Evolutionary conservation across 768 basidiomycete species (phyloP), one percentile per base, ranked within the genome.

Genomic region (Solioccasus polychromus): DNA sequence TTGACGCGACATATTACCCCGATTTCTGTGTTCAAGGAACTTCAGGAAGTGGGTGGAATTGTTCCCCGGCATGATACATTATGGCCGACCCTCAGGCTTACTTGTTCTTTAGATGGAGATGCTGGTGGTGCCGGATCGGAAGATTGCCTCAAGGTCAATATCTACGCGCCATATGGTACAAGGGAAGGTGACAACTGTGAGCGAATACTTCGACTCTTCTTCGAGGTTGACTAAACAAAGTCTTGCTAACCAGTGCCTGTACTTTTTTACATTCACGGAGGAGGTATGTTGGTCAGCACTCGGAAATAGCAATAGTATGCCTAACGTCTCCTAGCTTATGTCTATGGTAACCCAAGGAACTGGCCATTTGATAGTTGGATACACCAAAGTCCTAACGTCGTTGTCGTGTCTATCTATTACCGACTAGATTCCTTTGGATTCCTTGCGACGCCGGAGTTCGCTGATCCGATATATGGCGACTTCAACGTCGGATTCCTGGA

Each of bases 341-440:
- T 75, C 19, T 78, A 58, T 51, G 80, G 83, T 5, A 85, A 83
- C 57, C 82, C 81, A 1, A 69, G 68, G 1, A 81, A 78, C 58
- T 85, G 79, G 79, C 80, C 83, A 2, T 84, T 83, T 55, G 75
- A 83, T 53, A 67, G 72, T 52, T 85, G 81, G 82, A 66, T 85
- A 41, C 66, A 82, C 35, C 82, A 83, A 54, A 76, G 70, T 20
- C 80, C 80, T 2, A 75, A 79, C 44, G 75, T 84, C 19, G 74
- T 85, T 32, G 68, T 83, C 42, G 82, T 83, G 8, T 81, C 83
- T 0, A 74, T 83, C 6, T 82, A 85, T 59, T 85, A 85, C 60
- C 77, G 78, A 14, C 73, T 85, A 19, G 72, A 73, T 41, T 75
- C 78, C 1, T 75, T 85, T 54, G 85, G 85, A 19, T 85, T 85